A percentile compares a stretch with the other conserved stretches of the same genome.
These are phyloP conservation scores for Camelina laxa DNA, from an alignment of 345 rosid genomes.

Conservation along the genomic window DNA sequence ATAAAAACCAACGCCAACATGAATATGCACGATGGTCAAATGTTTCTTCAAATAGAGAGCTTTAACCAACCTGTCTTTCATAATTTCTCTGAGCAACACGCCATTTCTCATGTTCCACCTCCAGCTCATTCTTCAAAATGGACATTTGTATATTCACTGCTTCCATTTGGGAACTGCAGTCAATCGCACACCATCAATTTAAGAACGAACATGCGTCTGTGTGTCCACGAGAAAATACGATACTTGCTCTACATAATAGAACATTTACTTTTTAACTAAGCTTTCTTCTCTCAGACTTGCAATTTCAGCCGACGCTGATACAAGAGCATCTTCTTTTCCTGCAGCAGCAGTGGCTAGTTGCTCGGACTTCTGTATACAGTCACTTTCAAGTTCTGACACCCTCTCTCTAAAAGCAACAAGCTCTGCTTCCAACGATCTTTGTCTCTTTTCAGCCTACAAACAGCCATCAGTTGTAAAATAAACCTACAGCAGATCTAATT, in stretches of 20 bases:
- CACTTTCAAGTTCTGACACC: conserved; percentile 74
- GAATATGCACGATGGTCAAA: conserved; percentile 26
- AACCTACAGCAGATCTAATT: conserved; percentile 11
- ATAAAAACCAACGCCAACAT: conserved; percentile 20
- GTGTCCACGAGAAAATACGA: conserved; percentile 13
- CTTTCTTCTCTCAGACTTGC: conserved; percentile 70
- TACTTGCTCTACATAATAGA: conserved; percentile 7
- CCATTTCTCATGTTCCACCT: conserved; percentile 77
- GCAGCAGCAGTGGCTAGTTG: conserved; percentile 67
- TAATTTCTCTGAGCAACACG: conserved; percentile 83
- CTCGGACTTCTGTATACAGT: conserved; percentile 67
- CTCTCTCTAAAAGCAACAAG: conserved; percentile 68
- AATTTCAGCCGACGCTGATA: conserved; percentile 69
- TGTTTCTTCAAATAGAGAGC: conserved; percentile 13
- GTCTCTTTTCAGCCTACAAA: conserved; percentile 71
- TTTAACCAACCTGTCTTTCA: conserved; percentile 83
- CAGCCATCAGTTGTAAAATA: conserved; percentile 20
- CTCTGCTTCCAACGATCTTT: conserved; percentile 74
- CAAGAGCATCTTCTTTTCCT: conserved; percentile 74
- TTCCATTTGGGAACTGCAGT: conserved; percentile 69
- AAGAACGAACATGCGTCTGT: conserved; percentile 21
- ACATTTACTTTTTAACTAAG: conserved; percentile 57
- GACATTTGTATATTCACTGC: conserved; percentile 69
- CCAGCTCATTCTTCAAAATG: conserved; percentile 69
- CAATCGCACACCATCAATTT: conserved; percentile 24